Percentiles rank a stretch among this genome's conserved stretches.
Evolutionary conservation across 2,329 filamentous ascomycete species (phyloP).

Genomic region (Talaromyces sp.): DNA sequence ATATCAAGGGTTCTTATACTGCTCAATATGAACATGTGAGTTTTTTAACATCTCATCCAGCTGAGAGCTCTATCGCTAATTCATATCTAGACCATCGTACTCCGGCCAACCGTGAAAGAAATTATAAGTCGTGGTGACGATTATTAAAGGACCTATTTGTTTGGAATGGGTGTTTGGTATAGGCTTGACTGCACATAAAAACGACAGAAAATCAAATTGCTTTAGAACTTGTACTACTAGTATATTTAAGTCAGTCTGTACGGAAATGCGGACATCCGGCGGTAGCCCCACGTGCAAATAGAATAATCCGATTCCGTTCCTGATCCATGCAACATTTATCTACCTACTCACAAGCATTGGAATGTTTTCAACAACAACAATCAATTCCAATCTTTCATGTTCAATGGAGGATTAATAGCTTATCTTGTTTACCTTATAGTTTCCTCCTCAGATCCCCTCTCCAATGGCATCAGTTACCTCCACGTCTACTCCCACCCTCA

Average conservation of each 20-base stretch:
- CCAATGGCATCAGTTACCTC: conserved; percentile 29
- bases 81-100: conserved; percentile 60
- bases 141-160: conserved; percentile 51
- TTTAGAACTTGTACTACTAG: no score
- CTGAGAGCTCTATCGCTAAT: neutral
- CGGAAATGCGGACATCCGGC: neutral
- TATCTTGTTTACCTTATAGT: neutral
- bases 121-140: conserved; percentile 82
- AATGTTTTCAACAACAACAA: neutral
- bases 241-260: neutral
- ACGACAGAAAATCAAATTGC: neutral
- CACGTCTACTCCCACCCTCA: conserved; percentile 29
- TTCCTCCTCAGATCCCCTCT: conserved; percentile 9
- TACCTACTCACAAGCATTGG: neutral
- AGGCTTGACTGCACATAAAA: conserved; percentile 1
- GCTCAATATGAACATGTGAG: conserved; percentile 92
- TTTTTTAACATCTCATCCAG: conserved; percentile 20
- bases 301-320: conserved; percentile 22
- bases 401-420: neutral
- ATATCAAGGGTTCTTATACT: conserved; percentile 91
- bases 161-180: conserved; percentile 11
- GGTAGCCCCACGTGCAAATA: conserved; percentile 36
- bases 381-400: neutral
- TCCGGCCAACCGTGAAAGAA: conserved; percentile 77
- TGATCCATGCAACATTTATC: conserved; percentile 7